A percentile compares a stretch with the other conserved stretches of the same genome.
Evolutionary conservation across 2,329 filamentous ascomycete genomes (phyloP).

Genomic region (Niveomyces coronatus): DNA sequence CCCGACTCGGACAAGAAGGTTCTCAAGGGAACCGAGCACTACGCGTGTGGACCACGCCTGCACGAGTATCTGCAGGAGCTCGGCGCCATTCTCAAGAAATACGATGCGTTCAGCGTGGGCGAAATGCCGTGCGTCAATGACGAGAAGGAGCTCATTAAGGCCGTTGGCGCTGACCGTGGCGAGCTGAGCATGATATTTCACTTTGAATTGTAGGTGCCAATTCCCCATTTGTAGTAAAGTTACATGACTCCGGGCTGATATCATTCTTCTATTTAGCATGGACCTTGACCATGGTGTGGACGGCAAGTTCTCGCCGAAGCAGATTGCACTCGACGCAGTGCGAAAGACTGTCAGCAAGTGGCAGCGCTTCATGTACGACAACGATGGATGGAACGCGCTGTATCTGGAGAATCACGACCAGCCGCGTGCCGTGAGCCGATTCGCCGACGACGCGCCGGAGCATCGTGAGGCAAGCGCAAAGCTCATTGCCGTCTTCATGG

Average conservation of each 20-base stretch:
- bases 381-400: slow-evolving; percentile 53
- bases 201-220: slow-evolving; percentile 47
- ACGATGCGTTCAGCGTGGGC: slow-evolving; percentile 41
- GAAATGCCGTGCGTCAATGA: slow-evolving; percentile 39
- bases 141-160: slow-evolving; percentile 31
- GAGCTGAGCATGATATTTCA: slow-evolving; percentile 66
- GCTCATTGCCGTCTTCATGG: slow-evolving; percentile 47
- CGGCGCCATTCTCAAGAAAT: slow-evolving; percentile 32
- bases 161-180: slow-evolving; percentile 43
- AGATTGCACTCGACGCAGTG: slow-evolving; percentile 39
- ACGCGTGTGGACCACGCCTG: slow-evolving; percentile 41
- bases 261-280: slow-evolving; percentile 31
- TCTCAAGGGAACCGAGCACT: slow-evolving; percentile 29
- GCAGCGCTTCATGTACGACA: slow-evolving; percentile 49
- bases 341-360: slow-evolving; percentile 45
- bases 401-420: slow-evolving; percentile 61
- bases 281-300: slow-evolving; percentile 36
- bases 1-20: slow-evolving; percentile 34
- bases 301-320: slow-evolving; percentile 32
- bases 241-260: too few relatives aligned
- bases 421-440: slow-evolving; percentile 48
- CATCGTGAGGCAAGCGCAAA: slow-evolving; percentile 43
- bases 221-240: too few relatives aligned
- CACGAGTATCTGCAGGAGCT: slow-evolving; percentile 38
- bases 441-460: slow-evolving; percentile 37